phyloP scores from a whole-genome alignment of 2,329 filamentous ascomycete species.

The Aspergillus japonicus region DNA sequence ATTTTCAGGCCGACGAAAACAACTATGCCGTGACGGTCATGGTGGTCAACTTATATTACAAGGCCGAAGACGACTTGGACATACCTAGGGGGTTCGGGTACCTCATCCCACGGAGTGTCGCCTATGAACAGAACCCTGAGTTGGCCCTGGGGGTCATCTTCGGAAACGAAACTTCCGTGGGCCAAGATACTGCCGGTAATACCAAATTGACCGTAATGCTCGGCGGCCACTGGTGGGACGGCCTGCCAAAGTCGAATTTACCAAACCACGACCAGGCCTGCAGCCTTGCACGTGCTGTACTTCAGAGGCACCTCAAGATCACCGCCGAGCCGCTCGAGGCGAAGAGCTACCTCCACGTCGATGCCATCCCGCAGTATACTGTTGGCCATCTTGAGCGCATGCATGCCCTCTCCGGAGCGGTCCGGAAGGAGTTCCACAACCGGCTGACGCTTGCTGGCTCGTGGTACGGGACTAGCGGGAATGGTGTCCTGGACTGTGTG shows the following conservation, averaged over 20 bases:
- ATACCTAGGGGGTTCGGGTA: slow-evolving; percentile 80
- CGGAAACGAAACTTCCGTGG: slow-evolving; percentile 67
- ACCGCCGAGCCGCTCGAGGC: slow-evolving; percentile 60
- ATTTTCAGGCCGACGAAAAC: slow-evolving; percentile 28
- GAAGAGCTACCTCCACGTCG: slow-evolving; percentile 59
- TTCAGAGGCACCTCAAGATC: slow-evolving; percentile 74
- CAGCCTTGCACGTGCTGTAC: slow-evolving; percentile 65
- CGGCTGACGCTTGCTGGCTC: slow-evolving; percentile 62
- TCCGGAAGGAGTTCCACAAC: slow-evolving; percentile 58
- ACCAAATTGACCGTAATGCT: slow-evolving; percentile 94
- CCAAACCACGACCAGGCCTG: slow-evolving; percentile 67
- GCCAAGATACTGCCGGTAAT: slow-evolving; percentile 58
- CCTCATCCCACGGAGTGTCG: slow-evolving; percentile 74
- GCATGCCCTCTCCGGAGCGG: slow-evolving; percentile 54
- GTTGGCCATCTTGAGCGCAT: slow-evolving; percentile 72
- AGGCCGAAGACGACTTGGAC: slow-evolving; percentile 58
- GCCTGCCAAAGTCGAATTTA: slow-evolving; percentile 51
- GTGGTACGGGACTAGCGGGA: slow-evolving; percentile 46
- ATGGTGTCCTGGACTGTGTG: slow-evolving; percentile 57
- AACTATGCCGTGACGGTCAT: slow-evolving; percentile 76
- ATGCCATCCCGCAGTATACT: slow-evolving; percentile 88
- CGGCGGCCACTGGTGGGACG: slow-evolving; percentile 88
- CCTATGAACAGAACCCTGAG: slow-evolving; percentile 73
- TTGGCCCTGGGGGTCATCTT: slow-evolving; percentile 88
- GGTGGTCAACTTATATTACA: slow-evolving; percentile 88